Evolutionary conservation across 2,329 filamentous ascomycete genomes (phyloP).

Genomic region (Sclerotinia subarctica): DNA sequence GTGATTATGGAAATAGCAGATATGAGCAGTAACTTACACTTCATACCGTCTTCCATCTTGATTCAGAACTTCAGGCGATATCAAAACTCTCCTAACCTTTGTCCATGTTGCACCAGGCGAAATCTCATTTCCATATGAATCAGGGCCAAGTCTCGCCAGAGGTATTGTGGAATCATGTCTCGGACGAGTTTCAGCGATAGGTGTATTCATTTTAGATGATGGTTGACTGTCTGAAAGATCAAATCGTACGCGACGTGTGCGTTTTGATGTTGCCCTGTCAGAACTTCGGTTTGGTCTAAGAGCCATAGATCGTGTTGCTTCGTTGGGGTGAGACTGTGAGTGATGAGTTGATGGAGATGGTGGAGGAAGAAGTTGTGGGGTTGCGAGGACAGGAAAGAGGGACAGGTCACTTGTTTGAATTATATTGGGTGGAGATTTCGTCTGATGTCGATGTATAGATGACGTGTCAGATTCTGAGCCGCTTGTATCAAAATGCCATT

Average conservation of each 20-base stretch:
- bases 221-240: constrained; percentile 16
- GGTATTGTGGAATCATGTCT: constrained; percentile 9
- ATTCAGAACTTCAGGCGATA: constrained; percentile 57
- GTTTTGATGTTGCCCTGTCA: constrained; percentile 21
- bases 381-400: neutral
- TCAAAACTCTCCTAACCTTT: constrained; percentile 51
- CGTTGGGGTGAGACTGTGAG: constrained; percentile 12
- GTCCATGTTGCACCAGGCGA: constrained; percentile 58
- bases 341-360: constrained; percentile 2
- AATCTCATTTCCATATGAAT: constrained; percentile 56
- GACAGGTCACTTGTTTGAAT: constrained; percentile 19
- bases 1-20: neutral
- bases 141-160: constrained; percentile 47
- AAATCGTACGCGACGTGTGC: constrained; percentile 27
- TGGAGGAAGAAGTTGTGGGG: constrained; percentile 2
- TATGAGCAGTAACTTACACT: constrained; percentile 40
- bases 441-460: neutral
- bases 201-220: constrained; percentile 19
- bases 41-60: constrained; percentile 57
- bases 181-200: constrained; percentile 19
- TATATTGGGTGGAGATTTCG: constrained; percentile 12
- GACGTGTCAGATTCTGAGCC: constrained; percentile 12
- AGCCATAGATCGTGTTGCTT: constrained; percentile 26
- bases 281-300: constrained; percentile 25
- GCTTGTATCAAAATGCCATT: neutral